phyloP scores from a whole-genome alignment of 306 rosid genomes.

The Albizia julibrissin region DNA sequence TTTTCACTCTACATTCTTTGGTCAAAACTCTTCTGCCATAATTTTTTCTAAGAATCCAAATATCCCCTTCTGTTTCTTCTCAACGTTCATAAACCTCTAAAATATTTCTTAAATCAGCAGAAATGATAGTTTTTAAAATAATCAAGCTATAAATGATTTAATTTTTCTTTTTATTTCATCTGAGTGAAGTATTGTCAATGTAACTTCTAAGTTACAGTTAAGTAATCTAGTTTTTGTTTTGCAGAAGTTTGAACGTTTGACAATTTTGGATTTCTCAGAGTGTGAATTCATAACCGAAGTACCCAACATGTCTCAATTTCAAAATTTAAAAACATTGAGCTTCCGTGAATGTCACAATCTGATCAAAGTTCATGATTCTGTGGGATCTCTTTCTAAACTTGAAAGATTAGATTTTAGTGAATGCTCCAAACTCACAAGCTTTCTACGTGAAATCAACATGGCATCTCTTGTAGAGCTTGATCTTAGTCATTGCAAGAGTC shows the following conservation, averaged over 20 bases:
- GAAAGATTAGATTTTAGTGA: not conserved
- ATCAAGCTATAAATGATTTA: not conserved
- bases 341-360: not conserved
- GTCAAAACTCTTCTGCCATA: not conserved
- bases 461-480: constrained; percentile 13
- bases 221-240: not conserved
- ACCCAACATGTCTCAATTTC: not conserved
- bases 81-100: no score
- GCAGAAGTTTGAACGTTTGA: not conserved
- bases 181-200: no score
- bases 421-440: not conserved
- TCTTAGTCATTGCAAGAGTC: not conserved
- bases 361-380: not conserved
- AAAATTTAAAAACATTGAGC: not conserved
- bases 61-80: no score
- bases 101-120: not conserved
- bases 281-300: not conserved
- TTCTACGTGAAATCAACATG: not conserved
- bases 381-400: not conserved
- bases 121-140: no score
- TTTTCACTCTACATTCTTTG: not conserved
- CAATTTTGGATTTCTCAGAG: not conserved
- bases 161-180: no score
- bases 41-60: not conserved
- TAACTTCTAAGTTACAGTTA: not conserved